Conservation (phyloP, 768 basidiomycete species). For the Agaricus blazei region DNA sequence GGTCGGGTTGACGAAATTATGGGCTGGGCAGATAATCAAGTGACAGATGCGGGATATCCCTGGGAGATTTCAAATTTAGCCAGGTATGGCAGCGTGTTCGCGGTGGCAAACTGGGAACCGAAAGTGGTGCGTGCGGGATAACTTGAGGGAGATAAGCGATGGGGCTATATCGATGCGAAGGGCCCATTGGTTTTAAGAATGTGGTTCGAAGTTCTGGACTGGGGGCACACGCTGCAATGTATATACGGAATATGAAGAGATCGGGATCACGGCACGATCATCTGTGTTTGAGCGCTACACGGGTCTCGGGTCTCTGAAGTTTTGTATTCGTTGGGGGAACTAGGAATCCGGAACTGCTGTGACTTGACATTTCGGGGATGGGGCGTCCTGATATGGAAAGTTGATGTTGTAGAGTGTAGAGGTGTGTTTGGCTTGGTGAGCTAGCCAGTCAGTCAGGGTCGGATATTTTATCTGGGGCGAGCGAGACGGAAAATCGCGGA, state of each 20-base stretch:
- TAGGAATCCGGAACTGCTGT: not conserved
- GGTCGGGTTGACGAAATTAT: not conserved
- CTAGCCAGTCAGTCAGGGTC: not conserved
- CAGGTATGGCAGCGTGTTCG: not conserved
- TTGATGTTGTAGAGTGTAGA: not conserved
- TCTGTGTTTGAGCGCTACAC: too few relatives aligned
- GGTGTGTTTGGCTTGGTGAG: conserved; percentile 2
- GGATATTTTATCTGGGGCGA: not conserved
- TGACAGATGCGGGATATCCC: conserved; percentile 1
- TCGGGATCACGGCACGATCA: not conserved
- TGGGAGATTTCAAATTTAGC: conserved; percentile 4
- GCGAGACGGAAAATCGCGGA: too few relatives aligned
- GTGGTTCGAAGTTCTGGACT: not conserved
- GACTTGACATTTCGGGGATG: not conserved
- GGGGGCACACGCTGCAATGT: not conserved
- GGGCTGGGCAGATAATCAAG: not conserved
- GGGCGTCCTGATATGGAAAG: not conserved
- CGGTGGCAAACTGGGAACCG: not conserved
- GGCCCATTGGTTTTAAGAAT: not conserved
- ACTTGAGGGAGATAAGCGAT: not conserved
- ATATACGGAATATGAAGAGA: not conserved
- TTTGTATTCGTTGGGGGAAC: not conserved
- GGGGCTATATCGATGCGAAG: not conserved
- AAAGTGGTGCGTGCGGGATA: not conserved
- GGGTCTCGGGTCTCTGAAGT: not conserved